These are phyloP conservation scores for Cladophialophora immunda DNA, from an alignment of 2,329 filamentous ascomycete species.

Conservation along the genomic window DNA sequence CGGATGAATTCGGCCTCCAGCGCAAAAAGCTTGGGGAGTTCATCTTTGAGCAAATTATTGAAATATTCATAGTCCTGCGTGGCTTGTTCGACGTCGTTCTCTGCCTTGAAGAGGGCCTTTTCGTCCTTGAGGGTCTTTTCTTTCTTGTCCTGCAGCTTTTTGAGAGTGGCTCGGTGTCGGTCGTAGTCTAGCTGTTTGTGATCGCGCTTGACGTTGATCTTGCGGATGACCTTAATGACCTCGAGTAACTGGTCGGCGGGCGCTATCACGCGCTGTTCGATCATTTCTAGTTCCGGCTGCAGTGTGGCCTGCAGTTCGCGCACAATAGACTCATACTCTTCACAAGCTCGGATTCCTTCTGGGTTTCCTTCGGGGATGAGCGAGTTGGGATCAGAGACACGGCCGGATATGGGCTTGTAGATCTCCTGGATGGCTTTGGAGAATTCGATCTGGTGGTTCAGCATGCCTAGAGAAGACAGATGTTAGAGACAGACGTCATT, in stretches of 20 bases:
- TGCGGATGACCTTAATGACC: slow-evolving; percentile 94
- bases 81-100: slow-evolving; percentile 87
- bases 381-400: slow-evolving; percentile 90
- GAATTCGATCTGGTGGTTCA: slow-evolving; percentile 97
- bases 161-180: slow-evolving; percentile 79
- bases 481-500: slow-evolving; percentile 20
- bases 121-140: slow-evolving; percentile 96
- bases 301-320: slow-evolving; percentile 88
- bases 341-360: slow-evolving; percentile 92
- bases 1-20: slow-evolving; percentile 95
- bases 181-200: slow-evolving; percentile 99
- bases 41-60: slow-evolving; percentile 95
- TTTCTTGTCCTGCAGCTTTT: slow-evolving; percentile 98
- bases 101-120: slow-evolving; percentile 94
- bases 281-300: slow-evolving; percentile 95
- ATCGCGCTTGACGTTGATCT: slow-evolving; percentile 86
- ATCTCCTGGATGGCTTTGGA: slow-evolving; percentile 95
- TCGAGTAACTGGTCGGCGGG: slow-evolving; percentile 93
- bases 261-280: slow-evolving; percentile 87
- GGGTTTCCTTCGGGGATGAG: slow-evolving; percentile 83
- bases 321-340: slow-evolving; percentile 93
- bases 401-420: slow-evolving; percentile 97
- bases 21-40: slow-evolving; percentile 87
- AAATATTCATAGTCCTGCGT: slow-evolving; percentile 98
- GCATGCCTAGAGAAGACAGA: slow-evolving; percentile 72